Percentiles rank a stretch among this genome's conserved stretches.
These are phyloP conservation scores for Xylaria digitata DNA, from an alignment of 2,329 filamentous ascomycete genomes.

Conservation along the genomic window DNA sequence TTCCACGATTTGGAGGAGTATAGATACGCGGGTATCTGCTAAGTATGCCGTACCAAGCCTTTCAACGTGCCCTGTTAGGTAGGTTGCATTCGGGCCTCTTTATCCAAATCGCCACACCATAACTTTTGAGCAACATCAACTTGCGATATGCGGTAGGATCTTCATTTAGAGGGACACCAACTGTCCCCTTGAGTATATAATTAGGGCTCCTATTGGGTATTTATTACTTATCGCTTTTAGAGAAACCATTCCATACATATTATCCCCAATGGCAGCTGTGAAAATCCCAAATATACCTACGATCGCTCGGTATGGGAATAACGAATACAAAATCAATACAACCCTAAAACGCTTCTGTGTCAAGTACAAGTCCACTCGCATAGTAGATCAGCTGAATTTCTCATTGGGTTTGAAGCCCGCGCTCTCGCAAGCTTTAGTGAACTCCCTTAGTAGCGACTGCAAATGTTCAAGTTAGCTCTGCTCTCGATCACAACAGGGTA, in stretches of 20 bases:
- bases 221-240: background rate
- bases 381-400: constrained; percentile 18
- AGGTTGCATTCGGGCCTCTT: constrained; percentile 28
- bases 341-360: background rate
- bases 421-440: constrained; percentile 46
- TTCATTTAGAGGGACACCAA: background rate
- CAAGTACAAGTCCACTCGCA: background rate
- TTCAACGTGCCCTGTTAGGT: constrained; percentile 1
- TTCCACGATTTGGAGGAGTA: background rate
- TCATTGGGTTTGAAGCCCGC: constrained; percentile 18
- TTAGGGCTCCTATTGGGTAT: background rate
- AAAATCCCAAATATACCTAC: background rate
- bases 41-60: background rate
- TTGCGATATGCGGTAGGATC: background rate
- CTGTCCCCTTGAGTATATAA: background rate
- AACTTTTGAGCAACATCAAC: background rate
- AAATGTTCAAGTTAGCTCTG: constrained; percentile 20
- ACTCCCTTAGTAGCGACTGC: constrained; percentile 47
- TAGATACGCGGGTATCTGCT: background rate
- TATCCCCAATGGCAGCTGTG: background rate
- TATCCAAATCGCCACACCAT: constrained; percentile 34
- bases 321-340: constrained; percentile 4
- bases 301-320: background rate
- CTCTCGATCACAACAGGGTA: background rate
- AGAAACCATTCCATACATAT: background rate